These are phyloP conservation scores for apple (Malus domestica) DNA, from an alignment of 306 rosid genomes.

Conservation along the genomic window ASM211411v1 NC_041791.1:32905501-32906000, in stretches of 20 bases:
- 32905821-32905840: background rate
- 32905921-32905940: background rate
- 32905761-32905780: slow-evolving; percentile 27
- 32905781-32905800: background rate
- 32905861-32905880: background rate
- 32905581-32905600: slow-evolving; percentile 58
- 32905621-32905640: slow-evolving; percentile 54
- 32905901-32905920: background rate
- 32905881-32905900: background rate
- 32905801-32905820: background rate
- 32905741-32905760: slow-evolving; percentile 43
- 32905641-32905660: slow-evolving; percentile 55
- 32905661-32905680: slow-evolving; percentile 62
- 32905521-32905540: slow-evolving; percentile 42
- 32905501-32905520: slow-evolving; percentile 72
- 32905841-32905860: background rate
- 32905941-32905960: background rate
- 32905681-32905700: slow-evolving; percentile 34
- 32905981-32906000: background rate
- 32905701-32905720: slow-evolving; percentile 9
- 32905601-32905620: slow-evolving; percentile 72
- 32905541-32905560: slow-evolving; percentile 62
- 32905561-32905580: slow-evolving; percentile 50
- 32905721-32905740: slow-evolving; percentile 28
- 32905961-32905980: background rate